Evolutionary conservation across 1,284 basidiomycete species (phyloP), one percentile per base, ranked within the genome.

Genomic region (Leccinum brunneo-olivaceum): DNA sequence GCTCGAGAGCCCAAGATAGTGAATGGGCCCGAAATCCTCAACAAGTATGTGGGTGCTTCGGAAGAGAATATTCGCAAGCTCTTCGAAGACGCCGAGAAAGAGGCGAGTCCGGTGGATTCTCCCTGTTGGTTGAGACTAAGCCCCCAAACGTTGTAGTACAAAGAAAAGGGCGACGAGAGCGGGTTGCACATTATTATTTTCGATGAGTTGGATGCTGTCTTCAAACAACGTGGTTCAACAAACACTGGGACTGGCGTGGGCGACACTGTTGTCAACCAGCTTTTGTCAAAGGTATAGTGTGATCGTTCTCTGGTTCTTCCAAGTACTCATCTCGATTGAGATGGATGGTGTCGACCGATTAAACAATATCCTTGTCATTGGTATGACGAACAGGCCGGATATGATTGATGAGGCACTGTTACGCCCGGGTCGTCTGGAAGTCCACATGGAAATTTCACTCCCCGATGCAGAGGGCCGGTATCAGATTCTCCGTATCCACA

Each of bases 261-360:
- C 19, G 96, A 99, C 67, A 97, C 87, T 29, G 90, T 98, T 14
- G 96, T 99, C 62, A 99, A 99, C 68, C 96, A 98, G 70, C 77
- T 99, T 41, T 75, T 99, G 18, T 95, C 95, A 27, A 99, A 99
- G 77, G 90, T 84, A 44, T 19, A 12, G 34, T 7, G 2, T 19
- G 8, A 36, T 19, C 14, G 28, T 33, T 37, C 19, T 40, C 9
- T 23, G 34, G 0, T 21, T 11, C 11, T 23, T 5, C 6, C 18
- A 39, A 5, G 19, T 25, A 21, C 45, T 48, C 21, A 50, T 36
- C 11, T 35, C 12, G 23, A 18, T 49, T 6, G 45, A 93, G 90
- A 95, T 99, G 90, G 96, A 99, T 57, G 96, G 96, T 73, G 96
- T 99, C 6, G 96, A 99, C 63, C 90, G 94, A 70, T 76, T 99